phyloP scores from a whole-genome alignment of 1,284 basidiomycete species.

The Trametes polyzona region DNA sequence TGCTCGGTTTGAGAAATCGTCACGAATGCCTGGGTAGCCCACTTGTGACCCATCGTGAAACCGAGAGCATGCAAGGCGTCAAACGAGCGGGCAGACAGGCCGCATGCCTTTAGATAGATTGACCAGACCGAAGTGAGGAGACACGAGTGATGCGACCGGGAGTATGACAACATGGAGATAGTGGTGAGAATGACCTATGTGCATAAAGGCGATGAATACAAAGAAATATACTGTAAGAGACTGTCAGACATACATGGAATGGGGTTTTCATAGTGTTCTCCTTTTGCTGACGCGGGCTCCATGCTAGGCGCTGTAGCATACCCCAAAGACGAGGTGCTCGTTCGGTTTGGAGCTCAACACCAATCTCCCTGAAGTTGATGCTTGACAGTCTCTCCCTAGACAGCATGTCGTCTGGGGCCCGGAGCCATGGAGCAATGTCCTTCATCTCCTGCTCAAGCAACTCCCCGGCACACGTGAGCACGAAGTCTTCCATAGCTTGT shows the following conservation, averaged over 20 bases:
- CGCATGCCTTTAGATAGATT: conserved; percentile 34
- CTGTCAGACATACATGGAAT: conserved; percentile 3
- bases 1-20: not conserved
- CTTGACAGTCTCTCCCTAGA: not conserved
- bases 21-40: conserved; percentile 20
- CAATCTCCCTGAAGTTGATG: no score
- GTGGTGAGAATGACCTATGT: conserved; percentile 3
- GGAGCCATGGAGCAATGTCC: not conserved
- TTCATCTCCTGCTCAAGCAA: not conserved
- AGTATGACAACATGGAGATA: conserved; percentile 3
- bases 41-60: conserved; percentile 36
- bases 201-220: not conserved
- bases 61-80: conserved; percentile 33
- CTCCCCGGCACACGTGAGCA: not conserved
- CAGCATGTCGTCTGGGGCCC: not conserved
- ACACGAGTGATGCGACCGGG: not conserved
- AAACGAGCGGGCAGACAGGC: conserved; percentile 30
- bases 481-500: not conserved
- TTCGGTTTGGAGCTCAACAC: not conserved
- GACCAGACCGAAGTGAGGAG: conserved; percentile 10
- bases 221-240: no score
- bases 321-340: not conserved
- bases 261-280: conserved; percentile 1
- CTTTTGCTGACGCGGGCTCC: not conserved
- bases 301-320: not conserved